phyloP scores from a whole-genome alignment of 2,329 filamentous ascomycete genomes.

The Ophiostoma novo-ulmi region DNA sequence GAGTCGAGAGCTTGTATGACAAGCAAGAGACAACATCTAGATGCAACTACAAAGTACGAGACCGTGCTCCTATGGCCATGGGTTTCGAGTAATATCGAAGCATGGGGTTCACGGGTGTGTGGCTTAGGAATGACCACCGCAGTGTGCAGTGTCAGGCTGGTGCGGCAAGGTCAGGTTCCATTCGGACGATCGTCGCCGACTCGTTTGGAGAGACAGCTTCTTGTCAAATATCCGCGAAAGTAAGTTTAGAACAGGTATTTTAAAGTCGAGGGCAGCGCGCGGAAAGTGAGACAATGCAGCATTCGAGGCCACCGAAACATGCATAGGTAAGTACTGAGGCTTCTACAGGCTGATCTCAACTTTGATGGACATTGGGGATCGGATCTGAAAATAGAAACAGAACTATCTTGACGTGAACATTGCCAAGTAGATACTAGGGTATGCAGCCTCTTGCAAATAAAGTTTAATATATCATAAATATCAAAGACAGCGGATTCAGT shows the following conservation, averaged over 20 bases:
- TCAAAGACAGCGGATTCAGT: not conserved
- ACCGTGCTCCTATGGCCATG: not conserved
- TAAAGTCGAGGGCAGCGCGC: not conserved
- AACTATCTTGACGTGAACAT: not conserved
- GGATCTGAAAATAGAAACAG: not conserved
- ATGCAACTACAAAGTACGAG: too few species aligned
- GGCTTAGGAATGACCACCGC: not conserved
- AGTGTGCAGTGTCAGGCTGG: not conserved
- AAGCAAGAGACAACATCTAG: too few species aligned
- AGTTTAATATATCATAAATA: not conserved
- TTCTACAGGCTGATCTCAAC: not conserved
- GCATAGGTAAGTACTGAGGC: not conserved
- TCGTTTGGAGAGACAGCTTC: not conserved
- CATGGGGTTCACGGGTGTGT: not conserved
- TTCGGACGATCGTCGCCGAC: not conserved
- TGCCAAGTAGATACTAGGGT: too few species aligned
- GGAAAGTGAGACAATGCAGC: not conserved
- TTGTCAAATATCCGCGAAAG: too few species aligned
- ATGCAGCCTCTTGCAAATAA: not conserved
- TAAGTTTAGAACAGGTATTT: not conserved
- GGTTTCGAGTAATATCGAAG: not conserved
- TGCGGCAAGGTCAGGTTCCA: not conserved
- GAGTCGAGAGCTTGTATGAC: too few species aligned
- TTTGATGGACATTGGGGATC: not conserved
- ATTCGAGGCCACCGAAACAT: slow-evolving; percentile 2